Evolutionary conservation across 805 yeast genomes (phyloP), one percentile per base, ranked within the genome.

Genomic region (Candida silvatica): DNA sequence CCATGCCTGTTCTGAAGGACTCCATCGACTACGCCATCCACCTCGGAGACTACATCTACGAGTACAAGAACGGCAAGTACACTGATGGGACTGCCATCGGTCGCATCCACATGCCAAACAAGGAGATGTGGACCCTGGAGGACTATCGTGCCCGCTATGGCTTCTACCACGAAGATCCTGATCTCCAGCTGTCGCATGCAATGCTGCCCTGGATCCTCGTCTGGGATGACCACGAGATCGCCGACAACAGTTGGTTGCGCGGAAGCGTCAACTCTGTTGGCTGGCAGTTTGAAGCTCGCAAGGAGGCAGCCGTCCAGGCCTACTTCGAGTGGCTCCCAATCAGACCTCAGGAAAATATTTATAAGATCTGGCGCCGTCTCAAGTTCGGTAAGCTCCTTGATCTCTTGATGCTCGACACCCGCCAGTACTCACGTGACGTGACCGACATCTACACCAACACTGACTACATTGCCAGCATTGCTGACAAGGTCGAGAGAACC

Each of bases 171-270:
- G 14, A 26, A n/a, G 53, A 50, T 28, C 11, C 27, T 12, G 49
- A 48, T 35, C 34, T 48, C 5, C 50, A 46, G 27, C 28, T 33
- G 2, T 48, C 53, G 11, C 53, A 50, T 33, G 38, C 48, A 4
- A 24, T 24, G 19, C 45, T 37, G 28, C 51, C 53, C 2, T 50
- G 51, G 53, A 42, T 50, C 8, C 25, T 45, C 2, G 53, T 47
- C 7, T 50, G 53, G 54, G 54, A 50, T 32, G 54, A 50, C 31
- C 54, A 50, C 37, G 54, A 50, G 32, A 52, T 50, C 12, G 43
- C 51, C 3, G 52, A 48, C 31, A 48, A 48, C 31, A 42, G 51
- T 15, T 48, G 51, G 49, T 31, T 43, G 3, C 34, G 49, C 27
- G 54, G 54, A 5, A 40, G 47, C 26, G 51, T 47, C 17, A 42